Evolutionary conservation across 164 flowering plant genomes (phyloP).

Genomic region (Dillenia suffruticosa): DNA sequence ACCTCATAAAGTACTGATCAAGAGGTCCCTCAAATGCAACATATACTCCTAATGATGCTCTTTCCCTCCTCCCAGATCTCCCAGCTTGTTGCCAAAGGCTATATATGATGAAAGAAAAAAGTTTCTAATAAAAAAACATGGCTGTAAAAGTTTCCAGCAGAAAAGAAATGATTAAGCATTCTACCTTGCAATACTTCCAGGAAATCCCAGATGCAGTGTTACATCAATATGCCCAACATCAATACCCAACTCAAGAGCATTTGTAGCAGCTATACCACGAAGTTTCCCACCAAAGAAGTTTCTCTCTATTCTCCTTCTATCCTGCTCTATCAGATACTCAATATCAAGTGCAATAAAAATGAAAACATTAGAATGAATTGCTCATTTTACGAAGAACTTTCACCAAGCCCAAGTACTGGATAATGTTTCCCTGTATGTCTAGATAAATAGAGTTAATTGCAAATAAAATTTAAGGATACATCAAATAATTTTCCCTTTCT

Average conservation of each 20-base stretch:
- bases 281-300: constrained; percentile 83
- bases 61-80: constrained; percentile 91
- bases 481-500: too few species aligned
- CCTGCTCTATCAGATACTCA: constrained; percentile 40
- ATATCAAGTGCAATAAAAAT: constrained; percentile 1
- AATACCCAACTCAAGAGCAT: constrained; percentile 96
- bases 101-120: constrained; percentile 13
- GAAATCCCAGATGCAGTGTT: constrained; percentile 95
- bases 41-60: constrained; percentile 78
- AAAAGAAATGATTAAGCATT: not conserved
- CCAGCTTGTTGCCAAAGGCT: constrained; percentile 99
- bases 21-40: constrained; percentile 94
- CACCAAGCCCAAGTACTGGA: too few species aligned
- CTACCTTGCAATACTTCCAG: constrained; percentile 95
- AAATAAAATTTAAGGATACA: too few species aligned
- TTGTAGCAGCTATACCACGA: constrained; percentile 92
- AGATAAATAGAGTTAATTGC: too few species aligned
- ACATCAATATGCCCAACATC: constrained; percentile 97
- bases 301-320: constrained; percentile 81
- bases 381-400: too few species aligned
- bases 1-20: constrained; percentile 92
- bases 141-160: not conserved
- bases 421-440: too few species aligned
- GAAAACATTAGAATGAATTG: too few species aligned
- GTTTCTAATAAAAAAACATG: constrained; percentile 1